Base-by-base conservation (phyloP, 805 yeast species). In the Scheffersomyces coipomensis region DNA sequence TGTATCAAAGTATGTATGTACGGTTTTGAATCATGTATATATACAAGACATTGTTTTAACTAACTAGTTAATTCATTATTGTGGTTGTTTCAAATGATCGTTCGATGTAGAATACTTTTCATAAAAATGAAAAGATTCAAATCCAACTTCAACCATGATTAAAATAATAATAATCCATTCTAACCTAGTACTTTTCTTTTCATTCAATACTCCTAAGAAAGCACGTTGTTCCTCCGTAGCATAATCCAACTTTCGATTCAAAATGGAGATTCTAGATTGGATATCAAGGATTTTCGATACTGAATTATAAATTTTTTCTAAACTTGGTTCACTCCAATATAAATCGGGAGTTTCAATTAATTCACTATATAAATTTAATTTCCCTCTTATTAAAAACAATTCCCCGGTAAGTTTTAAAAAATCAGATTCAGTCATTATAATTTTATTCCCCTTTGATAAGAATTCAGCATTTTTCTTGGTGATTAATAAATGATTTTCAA, bases 311-410 rank as follows among this genome's bases (percentile, higher is more conserved):
- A 88, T 79, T 38, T 73, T 73, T 55, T 90, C 97, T 38, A 90
- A 66, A 24, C 80, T 79, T 1, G 97, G 95, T 55, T 89, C 96
- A 33, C 88, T 77, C 97, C 97, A 90, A 60, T 89, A 90, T 31
- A 88, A 63, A 58, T 90, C 97, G 0, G 97, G 97, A 0, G 95
- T 88, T 51, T 89, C 97, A 22, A 88, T 87, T 43, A 90, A 71
- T 53, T 89, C 96, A 8, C 91, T 85, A 59, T 90, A 88, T 23
- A 90, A 64, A 51, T 90, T 90, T 48, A 90, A 71, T 48, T 84
- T 84, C 1, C 96, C 96, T 43, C 97, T 68, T 11, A 90, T 66
- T 31, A 87, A 64, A 47, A 90, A 77, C 17, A 90, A 66, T 39
- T 81, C 70, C 0, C 97, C 97, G 0, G 93, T 87, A 4, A 82